phyloP scores from a whole-genome alignment of 306 rosid genomes.

The cucumber (Cucumis sativus) region DNA sequence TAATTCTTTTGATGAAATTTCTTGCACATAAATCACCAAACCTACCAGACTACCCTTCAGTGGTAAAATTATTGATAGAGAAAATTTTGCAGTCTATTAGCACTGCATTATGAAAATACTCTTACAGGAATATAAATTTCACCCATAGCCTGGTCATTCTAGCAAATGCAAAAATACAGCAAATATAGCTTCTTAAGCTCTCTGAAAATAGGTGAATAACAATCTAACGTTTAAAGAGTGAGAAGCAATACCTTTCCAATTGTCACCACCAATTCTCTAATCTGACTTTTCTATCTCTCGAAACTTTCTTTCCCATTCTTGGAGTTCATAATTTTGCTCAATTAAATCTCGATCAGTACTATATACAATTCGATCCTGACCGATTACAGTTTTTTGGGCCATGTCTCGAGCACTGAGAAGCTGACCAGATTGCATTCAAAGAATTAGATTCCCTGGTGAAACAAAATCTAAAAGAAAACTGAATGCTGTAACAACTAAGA shows the following conservation, averaged over 20 bases:
- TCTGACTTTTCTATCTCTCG: slow-evolving; percentile 70
- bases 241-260: not conserved
- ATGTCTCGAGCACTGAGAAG: slow-evolving; percentile 84
- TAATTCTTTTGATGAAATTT: not conserved
- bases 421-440: slow-evolving; percentile 22
- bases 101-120: not conserved
- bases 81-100: not conserved
- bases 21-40: not conserved
- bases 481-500: not conserved
- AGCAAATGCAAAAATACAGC: not conserved
- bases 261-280: slow-evolving; percentile 14
- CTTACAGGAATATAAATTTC: not conserved
- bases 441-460: not conserved
- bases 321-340: slow-evolving; percentile 73
- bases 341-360: slow-evolving; percentile 80
- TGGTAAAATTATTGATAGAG: not conserved
- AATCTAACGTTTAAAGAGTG: not conserved
- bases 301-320: slow-evolving; percentile 81
- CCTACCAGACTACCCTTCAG: not conserved
- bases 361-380: slow-evolving; percentile 85
- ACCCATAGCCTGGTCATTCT: not conserved
- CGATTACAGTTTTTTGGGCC: slow-evolving; percentile 81
- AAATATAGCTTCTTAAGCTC: not conserved
- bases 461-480: not conserved
- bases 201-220: not conserved